These are phyloP conservation scores for Bruguiera hainesii DNA, from an alignment of 441 rosid species.

Conservation along the genomic window DNA sequence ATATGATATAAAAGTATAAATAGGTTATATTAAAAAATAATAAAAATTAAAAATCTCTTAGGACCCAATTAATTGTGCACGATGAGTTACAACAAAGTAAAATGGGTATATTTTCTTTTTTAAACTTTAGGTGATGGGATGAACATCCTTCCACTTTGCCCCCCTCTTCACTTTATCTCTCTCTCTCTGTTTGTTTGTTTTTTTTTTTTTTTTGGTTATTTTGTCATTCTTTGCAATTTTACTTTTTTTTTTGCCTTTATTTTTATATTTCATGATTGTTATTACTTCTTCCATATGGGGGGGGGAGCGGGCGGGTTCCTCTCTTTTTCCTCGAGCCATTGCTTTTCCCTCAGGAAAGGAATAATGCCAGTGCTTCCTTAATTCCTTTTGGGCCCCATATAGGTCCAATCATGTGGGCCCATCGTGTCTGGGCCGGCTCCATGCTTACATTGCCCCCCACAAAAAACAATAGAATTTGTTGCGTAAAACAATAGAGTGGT, in stretches of 20 bases:
- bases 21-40: too few relatives aligned
- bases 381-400: conserved; percentile 46
- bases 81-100: conserved; percentile 53
- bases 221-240: not conserved
- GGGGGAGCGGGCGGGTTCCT: conserved; percentile 26
- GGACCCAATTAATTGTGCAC: conserved; percentile 40
- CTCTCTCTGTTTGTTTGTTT: not conserved
- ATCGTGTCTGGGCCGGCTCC: conserved; percentile 33
- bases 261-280: not conserved
- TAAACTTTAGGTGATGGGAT: conserved; percentile 52
- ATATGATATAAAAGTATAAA: too few relatives aligned
- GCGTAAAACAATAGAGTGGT: conserved; percentile 41
- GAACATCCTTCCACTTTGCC: conserved; percentile 76
- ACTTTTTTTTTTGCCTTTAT: not conserved
- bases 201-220: not conserved
- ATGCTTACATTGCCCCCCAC: not conserved
- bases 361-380: conserved; percentile 36
- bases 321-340: conserved; percentile 35
- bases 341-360: conserved; percentile 46
- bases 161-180: conserved; percentile 19
- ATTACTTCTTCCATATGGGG: conserved; percentile 7
- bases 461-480: conserved; percentile 16
- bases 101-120: conserved; percentile 31
- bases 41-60: too few relatives aligned
- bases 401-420: conserved; percentile 50